Conservation (phyloP, 805 yeast genomes). For the Candida sphagnicola region DNA sequence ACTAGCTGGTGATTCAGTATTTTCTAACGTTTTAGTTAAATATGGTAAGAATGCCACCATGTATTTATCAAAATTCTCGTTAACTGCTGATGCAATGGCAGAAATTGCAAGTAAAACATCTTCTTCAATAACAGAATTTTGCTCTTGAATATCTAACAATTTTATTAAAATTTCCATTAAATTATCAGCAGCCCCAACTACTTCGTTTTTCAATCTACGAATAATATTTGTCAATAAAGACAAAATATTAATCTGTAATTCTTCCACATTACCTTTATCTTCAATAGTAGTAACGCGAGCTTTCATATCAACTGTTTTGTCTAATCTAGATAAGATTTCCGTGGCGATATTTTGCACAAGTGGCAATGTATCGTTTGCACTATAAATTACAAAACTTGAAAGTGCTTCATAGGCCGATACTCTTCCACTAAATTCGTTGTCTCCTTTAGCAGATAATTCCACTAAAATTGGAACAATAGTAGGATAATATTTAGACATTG, state of each 20-base stretch:
- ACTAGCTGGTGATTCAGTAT: constrained; percentile 80
- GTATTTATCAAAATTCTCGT: constrained; percentile 65
- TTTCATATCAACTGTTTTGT: constrained; percentile 56
- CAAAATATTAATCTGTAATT: constrained; percentile 78
- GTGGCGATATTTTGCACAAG: constrained; percentile 70
- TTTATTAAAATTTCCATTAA: constrained; percentile 81
- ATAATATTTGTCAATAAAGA: constrained; percentile 79
- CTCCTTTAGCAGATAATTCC: constrained; percentile 63
- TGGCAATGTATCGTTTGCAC: constrained; percentile 67
- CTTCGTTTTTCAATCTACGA: constrained; percentile 70
- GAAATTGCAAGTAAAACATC: constrained; percentile 91
- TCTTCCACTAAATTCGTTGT: constrained; percentile 83
- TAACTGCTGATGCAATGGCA: constrained; percentile 81
- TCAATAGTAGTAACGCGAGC: constrained; percentile 61
- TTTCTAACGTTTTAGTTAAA: constrained; percentile 71
- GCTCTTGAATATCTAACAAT: constrained; percentile 50
- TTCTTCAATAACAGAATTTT: constrained; percentile 83
- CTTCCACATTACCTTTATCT: constrained; percentile 75
- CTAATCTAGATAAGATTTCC: constrained; percentile 69
- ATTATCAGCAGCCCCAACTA: constrained; percentile 67
- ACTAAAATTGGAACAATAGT: constrained; percentile 67
- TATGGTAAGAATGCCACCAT: constrained; percentile 82
- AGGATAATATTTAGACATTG: constrained; percentile 71
- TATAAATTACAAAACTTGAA: constrained; percentile 71
- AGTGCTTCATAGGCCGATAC: constrained; percentile 97